Evolutionary conservation across 2,329 filamentous ascomycete species (phyloP).

Genomic region (Metarhizium guizhouense): DNA sequence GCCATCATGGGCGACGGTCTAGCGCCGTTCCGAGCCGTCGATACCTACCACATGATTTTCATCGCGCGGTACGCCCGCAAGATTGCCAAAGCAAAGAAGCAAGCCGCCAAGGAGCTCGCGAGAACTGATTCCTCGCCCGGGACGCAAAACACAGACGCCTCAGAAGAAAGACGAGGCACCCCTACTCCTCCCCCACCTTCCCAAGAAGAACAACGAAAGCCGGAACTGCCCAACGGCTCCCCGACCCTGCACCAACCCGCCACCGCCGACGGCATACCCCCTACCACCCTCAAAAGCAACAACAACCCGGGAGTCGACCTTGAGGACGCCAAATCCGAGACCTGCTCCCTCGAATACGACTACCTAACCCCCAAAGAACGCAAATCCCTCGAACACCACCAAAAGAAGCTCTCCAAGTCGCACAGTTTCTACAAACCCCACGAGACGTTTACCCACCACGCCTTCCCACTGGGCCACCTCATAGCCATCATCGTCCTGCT

Average conservation of each 20-base stretch:
- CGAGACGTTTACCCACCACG: conserved; percentile 72
- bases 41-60: conserved; percentile 83
- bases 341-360: conserved; percentile 40
- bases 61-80: conserved; percentile 56
- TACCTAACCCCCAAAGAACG: conserved; percentile 61
- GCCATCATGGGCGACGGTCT: conserved; percentile 62
- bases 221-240: neutral
- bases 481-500: conserved; percentile 71
- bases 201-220: neutral
- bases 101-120: neutral
- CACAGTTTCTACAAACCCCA: conserved; percentile 88
- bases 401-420: conserved; percentile 69
- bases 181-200: too few relatives aligned
- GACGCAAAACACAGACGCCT: conserved; percentile 8
- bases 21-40: conserved; percentile 65
- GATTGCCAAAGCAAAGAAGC: conserved; percentile 34
- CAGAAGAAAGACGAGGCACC: neutral
- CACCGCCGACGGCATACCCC: neutral
- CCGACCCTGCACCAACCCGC: neutral
- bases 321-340: conserved; percentile 28
- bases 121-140: conserved; percentile 4
- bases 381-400: conserved; percentile 63
- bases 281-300: conserved; percentile 16
- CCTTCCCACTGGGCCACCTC: conserved; percentile 67
- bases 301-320: conserved; percentile 19